Evolutionary conservation across 345 rosid genomes (phyloP).

Genomic region (Ceriops tagal): DNA sequence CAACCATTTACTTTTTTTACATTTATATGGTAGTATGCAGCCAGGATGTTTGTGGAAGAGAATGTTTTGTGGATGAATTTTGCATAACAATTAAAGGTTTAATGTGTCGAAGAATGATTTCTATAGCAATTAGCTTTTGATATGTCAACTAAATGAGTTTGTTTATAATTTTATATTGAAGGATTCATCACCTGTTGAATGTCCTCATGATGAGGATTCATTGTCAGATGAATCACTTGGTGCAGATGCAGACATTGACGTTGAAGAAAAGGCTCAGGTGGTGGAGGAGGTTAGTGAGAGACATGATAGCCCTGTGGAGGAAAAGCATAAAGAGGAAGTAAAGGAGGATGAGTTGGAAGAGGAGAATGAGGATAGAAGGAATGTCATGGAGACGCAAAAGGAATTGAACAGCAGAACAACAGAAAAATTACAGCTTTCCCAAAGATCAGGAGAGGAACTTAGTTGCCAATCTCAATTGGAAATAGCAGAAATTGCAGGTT

Average conservation of each 20-base stretch:
- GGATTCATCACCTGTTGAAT: conserved; percentile 62
- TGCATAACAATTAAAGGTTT: neutral
- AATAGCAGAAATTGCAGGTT: conserved; percentile 30
- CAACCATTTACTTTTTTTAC: neutral
- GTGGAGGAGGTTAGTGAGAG: conserved; percentile 41
- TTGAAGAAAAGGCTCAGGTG: conserved; percentile 47
- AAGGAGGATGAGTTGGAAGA: conserved; percentile 42
- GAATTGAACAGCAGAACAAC: conserved; percentile 35
- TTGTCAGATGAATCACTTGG: conserved; percentile 65
- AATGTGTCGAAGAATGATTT: neutral
- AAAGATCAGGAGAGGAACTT: conserved; percentile 40
- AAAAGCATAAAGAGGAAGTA: conserved; percentile 32
- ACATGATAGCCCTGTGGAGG: conserved; percentile 37
- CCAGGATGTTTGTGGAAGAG: neutral
- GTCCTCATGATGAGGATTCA: conserved; percentile 65
- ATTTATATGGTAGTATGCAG: neutral
- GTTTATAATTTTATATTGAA: conserved; percentile 18
- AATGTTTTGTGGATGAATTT: neutral
- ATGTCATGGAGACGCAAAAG: conserved; percentile 42
- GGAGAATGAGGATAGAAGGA: conserved; percentile 34
- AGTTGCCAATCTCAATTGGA: conserved; percentile 39
- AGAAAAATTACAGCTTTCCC: conserved; percentile 36
- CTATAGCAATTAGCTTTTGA: neutral
- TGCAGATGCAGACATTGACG: conserved; percentile 53
- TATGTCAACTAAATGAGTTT: neutral